Percentiles rank a stretch among this genome's conserved stretches.
Evolutionary conservation across 2,329 filamentous ascomycete genomes (phyloP).

Genomic region (Reticulascus tulasneorum): DNA sequence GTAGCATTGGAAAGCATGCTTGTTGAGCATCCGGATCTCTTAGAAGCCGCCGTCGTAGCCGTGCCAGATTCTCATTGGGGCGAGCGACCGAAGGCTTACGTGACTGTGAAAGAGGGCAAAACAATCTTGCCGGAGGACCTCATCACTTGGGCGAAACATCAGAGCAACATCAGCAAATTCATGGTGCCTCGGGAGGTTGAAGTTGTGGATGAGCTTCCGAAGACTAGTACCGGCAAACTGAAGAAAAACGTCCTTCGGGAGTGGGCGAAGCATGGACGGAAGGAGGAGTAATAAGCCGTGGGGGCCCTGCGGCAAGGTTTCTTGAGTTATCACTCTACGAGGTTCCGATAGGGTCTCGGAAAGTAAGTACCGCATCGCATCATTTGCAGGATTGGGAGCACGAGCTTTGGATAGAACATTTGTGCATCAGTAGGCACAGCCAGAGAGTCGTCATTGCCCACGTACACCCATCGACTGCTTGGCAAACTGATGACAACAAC

Average conservation of each 20-base stretch:
- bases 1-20: slow-evolving; percentile 90
- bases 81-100: slow-evolving; percentile 89
- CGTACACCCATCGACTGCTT: too few species aligned
- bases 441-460: too few species aligned
- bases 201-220: slow-evolving; percentile 82
- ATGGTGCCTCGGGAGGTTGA: slow-evolving; percentile 77
- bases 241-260: slow-evolving; percentile 90
- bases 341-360: too few species aligned
- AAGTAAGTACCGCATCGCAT: too few species aligned
- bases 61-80: slow-evolving; percentile 90
- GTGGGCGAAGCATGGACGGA: slow-evolving; percentile 60
- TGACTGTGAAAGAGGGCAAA: slow-evolving; percentile 73
- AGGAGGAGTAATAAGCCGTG: too few species aligned
- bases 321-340: too few species aligned
- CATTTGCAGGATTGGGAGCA: too few species aligned
- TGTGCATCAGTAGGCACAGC: too few species aligned
- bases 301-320: too few species aligned
- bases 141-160: slow-evolving; percentile 79
- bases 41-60: slow-evolving; percentile 88
- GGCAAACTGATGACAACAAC: too few species aligned
- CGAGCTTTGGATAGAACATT: too few species aligned
- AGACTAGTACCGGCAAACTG: slow-evolving; percentile 95
- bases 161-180: slow-evolving; percentile 80
- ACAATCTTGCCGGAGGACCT: slow-evolving; percentile 61
- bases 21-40: slow-evolving; percentile 78